Percentiles rank a stretch among this genome's conserved stretches.
These are phyloP conservation scores for Lecanicillium sp. DNA, from an alignment of 2,329 filamentous ascomycete genomes.

Conservation along the genomic window DNA sequence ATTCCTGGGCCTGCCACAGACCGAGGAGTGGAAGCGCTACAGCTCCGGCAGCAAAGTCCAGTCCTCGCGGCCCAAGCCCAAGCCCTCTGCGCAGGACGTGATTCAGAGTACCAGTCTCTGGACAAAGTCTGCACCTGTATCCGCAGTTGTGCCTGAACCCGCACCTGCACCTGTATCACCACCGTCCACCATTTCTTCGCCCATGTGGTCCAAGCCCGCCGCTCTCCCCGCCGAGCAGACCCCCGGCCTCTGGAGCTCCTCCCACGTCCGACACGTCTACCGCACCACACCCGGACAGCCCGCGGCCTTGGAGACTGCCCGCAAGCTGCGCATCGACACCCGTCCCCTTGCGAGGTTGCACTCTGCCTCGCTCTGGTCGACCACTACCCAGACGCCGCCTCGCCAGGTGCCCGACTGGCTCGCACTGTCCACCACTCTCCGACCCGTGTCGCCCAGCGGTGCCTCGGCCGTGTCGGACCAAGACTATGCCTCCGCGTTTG, in stretches of 20 bases:
- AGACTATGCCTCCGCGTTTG: conserved; percentile 5
- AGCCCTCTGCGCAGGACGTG: neutral
- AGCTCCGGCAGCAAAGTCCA: neutral
- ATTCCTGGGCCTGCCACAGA: neutral
- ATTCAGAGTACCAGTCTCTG: conserved; percentile 8
- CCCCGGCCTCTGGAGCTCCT: conserved; percentile 19
- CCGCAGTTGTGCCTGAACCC: conserved; percentile 17
- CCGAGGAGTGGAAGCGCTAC: conserved; percentile 1
- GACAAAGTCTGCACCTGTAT: neutral
- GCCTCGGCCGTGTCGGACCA: conserved; percentile 3
- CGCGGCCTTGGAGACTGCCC: conserved; percentile 28
- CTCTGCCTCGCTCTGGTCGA: conserved; percentile 31
- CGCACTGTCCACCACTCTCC: conserved; percentile 5
- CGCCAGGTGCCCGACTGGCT: conserved; percentile 17
- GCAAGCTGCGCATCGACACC: conserved; percentile 27
- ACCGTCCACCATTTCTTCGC: neutral
- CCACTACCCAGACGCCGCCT: conserved; percentile 1
- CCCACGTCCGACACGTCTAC: conserved; percentile 21
- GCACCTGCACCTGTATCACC: neutral
- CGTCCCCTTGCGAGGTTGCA: conserved; percentile 25
- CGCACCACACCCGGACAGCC: conserved; percentile 28
- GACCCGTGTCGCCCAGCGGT: neutral
- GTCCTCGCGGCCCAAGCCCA: conserved; percentile 3
- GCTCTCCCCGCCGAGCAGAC: conserved; percentile 9
- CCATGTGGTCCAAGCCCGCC: conserved; percentile 7